Evolutionary conservation across 2,329 filamentous ascomycete genomes (phyloP), one percentile per base, ranked within the genome.

Genomic region (Colletotrichum costaricense): DNA sequence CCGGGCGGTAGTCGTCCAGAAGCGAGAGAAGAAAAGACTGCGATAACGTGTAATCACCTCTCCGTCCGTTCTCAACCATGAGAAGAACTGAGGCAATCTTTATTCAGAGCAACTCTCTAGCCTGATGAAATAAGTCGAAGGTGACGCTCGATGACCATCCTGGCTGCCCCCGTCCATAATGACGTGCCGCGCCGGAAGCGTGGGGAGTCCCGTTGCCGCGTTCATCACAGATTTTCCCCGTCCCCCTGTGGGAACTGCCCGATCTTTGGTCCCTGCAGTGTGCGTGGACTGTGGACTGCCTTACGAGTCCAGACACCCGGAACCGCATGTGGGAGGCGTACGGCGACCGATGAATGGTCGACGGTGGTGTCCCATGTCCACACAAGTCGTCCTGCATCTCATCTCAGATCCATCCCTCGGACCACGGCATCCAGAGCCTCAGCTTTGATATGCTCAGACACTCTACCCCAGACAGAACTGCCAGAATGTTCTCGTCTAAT

Each of bases 241-340:
- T 49, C 42, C 42, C 38, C 42, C 30, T 9, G 56, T 26, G 33
- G 33, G n/a, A 22, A 4, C 33, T 35, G 19, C 16, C 35, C 38
- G 59, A 63, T 63, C 38, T 30, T n/a, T 49, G 42, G 42, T 28
- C 54, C 54, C 54, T 56, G 54, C 24, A 7, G 22, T 56, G 24
- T 56, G 52, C 66, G 33, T 55, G 46, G 58, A 30, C 66, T 22
- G 58, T 63, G 49, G 46, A 26, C n/a, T 68, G 22, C 54, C 42
- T 63, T 42, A 63, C 28, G 57, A 56, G 12, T 52, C 30, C 54
- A 58, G 54, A 35, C 35, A 57, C n/a, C 42, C 55, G 64, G 54
- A 22, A 56, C 22, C 24, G 16, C 42, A 49, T n/a, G 42, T 49
- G 42, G 42, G 42, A 49, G 42, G 42, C 19, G 64, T 33, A 59